Base-by-base conservation (phyloP, 139 green algal genomes). In the Pleodorina starrii region DNA sequence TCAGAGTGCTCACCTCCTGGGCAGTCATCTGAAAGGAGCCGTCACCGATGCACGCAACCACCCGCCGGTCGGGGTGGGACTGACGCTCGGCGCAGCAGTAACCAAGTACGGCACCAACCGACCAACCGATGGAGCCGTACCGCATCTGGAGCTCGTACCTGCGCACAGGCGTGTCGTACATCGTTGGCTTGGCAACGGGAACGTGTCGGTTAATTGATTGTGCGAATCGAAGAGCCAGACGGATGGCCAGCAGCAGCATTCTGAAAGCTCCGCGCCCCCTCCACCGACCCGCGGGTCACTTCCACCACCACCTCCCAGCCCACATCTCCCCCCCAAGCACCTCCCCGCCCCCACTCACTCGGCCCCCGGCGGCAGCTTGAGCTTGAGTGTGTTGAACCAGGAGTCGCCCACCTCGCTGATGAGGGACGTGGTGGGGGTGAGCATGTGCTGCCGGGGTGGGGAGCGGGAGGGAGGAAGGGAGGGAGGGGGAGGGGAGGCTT, bases 101-200 rank as follows among this genome's bases (percentile, higher is more conserved):
- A 23, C 96, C 95, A 50, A 98, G 92, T 23, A 90, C 91, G 2
- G 95, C 95, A 9, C 96, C 96, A 50, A 98, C 96, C 16, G 82
- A 91, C 96, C 96, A 98, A 63, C 96, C 96, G 68, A 98, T 98
- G 86, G 83, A 94, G 42, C 95, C 95, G 90, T 97, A 98, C 38
- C 92, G 91, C 91, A 95, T 91, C 89, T 98, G 93, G 6, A 95
- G 93, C 89, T 97, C 93, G 88, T 94, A 96, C 90, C 91, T 97
- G 89, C 2, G 54, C n/a, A n/a, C n/a, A n/a, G n/a, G n/a, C n/a
- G n/a, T n/a, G n/a, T n/a, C n/a, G n/a, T n/a, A n/a, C n/a, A n/a
- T n/a, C n/a, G n/a, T n/a, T n/a, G n/a, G n/a, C n/a, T n/a, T n/a
- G n/a, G n/a, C n/a, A n/a, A n/a, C n/a, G n/a, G n/a, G n/a, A n/a